Percentiles rank a stretch among this genome's conserved stretches.
Conservation (phyloP, 2,329 filamentous ascomycete species). For the Cadophora gregata region DNA sequence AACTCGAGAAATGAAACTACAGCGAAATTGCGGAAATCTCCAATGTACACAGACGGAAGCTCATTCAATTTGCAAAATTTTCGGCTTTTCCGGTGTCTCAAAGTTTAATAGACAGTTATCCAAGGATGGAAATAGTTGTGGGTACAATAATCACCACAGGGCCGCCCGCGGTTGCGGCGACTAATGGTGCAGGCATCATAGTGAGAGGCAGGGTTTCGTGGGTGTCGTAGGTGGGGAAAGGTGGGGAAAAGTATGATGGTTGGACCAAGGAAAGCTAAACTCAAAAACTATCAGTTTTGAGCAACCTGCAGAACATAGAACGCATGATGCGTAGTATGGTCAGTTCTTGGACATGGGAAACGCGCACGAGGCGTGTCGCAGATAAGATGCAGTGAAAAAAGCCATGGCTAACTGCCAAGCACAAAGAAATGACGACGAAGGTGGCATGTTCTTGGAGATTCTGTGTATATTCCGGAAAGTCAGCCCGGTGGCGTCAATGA, state of each 20-base stretch:
- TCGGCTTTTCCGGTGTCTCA: background rate
- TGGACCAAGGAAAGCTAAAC: background rate
- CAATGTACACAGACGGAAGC: background rate
- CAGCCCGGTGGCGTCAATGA: background rate
- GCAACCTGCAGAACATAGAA: background rate
- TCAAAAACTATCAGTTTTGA: conserved; percentile 4
- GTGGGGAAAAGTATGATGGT: background rate
- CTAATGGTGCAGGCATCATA: background rate
- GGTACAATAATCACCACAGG: too few species aligned
- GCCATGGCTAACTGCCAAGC: background rate
- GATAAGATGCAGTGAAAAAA: background rate
- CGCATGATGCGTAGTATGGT: background rate
- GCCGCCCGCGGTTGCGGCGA: background rate
- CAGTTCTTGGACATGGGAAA: background rate
- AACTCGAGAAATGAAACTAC: background rate
- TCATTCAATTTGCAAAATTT: background rate
- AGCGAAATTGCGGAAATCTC: background rate
- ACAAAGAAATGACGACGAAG: background rate
- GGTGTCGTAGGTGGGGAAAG: too few species aligned
- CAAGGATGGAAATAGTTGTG: background rate
- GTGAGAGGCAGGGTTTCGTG: background rate
- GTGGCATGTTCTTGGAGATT: background rate
- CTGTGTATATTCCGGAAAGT: background rate
- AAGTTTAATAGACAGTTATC: background rate
- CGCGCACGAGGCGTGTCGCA: background rate